Evolutionary conservation across 208 protist genomes (phyloP), one percentile per base, ranked within the genome.

Genomic region (Vickermania spadyakhi): DNA sequence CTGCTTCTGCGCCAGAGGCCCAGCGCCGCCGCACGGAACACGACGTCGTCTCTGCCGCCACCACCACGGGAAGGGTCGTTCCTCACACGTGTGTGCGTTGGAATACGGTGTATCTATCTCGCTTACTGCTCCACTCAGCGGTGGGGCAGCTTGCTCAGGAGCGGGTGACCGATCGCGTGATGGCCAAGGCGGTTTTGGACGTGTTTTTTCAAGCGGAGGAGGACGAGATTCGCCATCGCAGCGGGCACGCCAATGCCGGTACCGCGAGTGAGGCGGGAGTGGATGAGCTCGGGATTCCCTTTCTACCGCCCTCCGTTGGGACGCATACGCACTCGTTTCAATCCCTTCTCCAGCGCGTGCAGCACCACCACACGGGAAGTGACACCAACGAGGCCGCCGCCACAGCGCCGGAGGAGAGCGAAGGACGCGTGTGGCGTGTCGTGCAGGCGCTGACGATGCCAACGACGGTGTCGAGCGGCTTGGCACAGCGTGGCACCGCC

Each of bases 121-220:
- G 52, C 7, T 69, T 77, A 27, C 67, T 72, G 22, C 52, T 84
- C 14, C 71, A 70, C 13, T 70, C 66, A 45, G 79, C 75, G 25
- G 75, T 70, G 1, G 62, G 41, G 21, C 64, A 71, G 58, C 70
- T 91, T 68, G 69, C 71, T 50, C 64, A 57, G 26, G 70, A 86
- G 3, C 69, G 76, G 11, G 75, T 77, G 71, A 54, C 87, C 31
- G 75, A 84, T 57, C 72, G 64, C 28, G 49, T 86, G 5, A 50
- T 1, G 31, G 36, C 22, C 23, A 31, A 36, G 14, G 22, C n/a
- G 3, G n/a, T 21, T 36, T 21, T 29, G 28, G 53, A 52, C 21
- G 22, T 22, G 23, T 18, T 45, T 7, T 18, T 45, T 7, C 11
- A 7, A 7, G 11, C 18, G 11, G 36, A 45, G 18, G 36, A 45